These are phyloP conservation scores for Boletellus ananas DNA, from an alignment of 768 basidiomycete genomes.

Conservation along the genomic window DNA sequence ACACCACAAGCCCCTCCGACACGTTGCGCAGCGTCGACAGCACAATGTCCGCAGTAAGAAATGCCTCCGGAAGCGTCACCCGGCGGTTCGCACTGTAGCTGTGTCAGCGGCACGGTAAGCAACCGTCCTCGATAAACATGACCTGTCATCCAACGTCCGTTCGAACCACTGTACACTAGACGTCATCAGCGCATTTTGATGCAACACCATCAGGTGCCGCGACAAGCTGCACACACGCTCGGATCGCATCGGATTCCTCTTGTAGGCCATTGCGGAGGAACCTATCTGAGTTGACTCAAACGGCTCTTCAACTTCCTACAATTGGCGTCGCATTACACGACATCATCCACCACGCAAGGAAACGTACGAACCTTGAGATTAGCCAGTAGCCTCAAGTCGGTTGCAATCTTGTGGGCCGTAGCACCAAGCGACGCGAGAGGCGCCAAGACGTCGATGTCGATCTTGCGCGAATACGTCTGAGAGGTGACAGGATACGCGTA, in stretches of 20 bases:
- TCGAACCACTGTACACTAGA: slow-evolving; percentile 97
- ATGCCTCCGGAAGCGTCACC: slow-evolving; percentile 94
- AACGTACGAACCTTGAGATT: slow-evolving; percentile 69
- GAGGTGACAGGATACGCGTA: slow-evolving; percentile 98
- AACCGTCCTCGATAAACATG: slow-evolving; percentile 5
- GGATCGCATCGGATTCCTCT: slow-evolving; percentile 98
- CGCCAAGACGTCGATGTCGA: slow-evolving; percentile 89
- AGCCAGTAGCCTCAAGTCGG: slow-evolving; percentile 89
- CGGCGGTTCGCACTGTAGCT: slow-evolving; percentile 83
- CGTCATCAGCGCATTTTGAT: slow-evolving; percentile 96
- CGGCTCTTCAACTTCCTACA: slow-evolving; percentile 93
- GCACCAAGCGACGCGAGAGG: slow-evolving; percentile 89
- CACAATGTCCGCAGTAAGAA: slow-evolving; percentile 95
- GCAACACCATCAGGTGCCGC: slow-evolving; percentile 93
- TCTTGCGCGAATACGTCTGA: slow-evolving; percentile 97
- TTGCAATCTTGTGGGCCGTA: slow-evolving; percentile 97
- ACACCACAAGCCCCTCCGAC: slow-evolving; percentile 98
- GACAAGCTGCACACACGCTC: slow-evolving; percentile 96
- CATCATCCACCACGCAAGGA: background rate
- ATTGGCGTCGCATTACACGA: slow-evolving; percentile 2
- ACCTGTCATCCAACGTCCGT: slow-evolving; percentile 96
- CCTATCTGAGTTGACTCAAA: slow-evolving; percentile 99
- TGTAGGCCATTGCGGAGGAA: slow-evolving; percentile 97
- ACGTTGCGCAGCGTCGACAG: slow-evolving; percentile 95
- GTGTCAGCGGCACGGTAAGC: slow-evolving; percentile 4